These are phyloP conservation scores for Spergularia azorica DNA, from an alignment of 179 eudicot species.

Conservation along the genomic window DNA sequence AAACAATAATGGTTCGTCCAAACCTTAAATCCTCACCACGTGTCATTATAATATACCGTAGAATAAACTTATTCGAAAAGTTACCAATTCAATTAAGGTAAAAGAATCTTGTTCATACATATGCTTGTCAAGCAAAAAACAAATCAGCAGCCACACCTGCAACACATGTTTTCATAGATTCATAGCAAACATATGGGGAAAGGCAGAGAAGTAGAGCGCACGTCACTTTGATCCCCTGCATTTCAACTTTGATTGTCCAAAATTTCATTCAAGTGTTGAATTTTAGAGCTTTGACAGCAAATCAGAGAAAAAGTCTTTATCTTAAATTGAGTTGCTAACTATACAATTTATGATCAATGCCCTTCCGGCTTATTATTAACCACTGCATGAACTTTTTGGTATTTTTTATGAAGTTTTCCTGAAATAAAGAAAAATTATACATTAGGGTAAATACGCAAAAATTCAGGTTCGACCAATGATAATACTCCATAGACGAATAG, in stretches of 20 bases:
- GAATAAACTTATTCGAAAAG: too few relatives aligned
- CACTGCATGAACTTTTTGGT: not conserved
- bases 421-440: too few relatives aligned
- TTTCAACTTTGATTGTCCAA: conserved; percentile 15
- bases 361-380: not conserved
- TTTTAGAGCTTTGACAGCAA: not conserved
- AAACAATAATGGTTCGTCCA: too few relatives aligned
- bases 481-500: too few relatives aligned
- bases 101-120: not conserved
- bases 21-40: too few relatives aligned
- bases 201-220: not conserved
- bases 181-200: not conserved
- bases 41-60: too few relatives aligned
- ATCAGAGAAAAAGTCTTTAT: not conserved
- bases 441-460: too few relatives aligned
- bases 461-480: too few relatives aligned
- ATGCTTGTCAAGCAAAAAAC: not conserved
- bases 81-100: too few relatives aligned
- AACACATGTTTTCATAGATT: conserved; percentile 3
- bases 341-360: not conserved
- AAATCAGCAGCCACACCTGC: not conserved
- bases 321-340: not conserved
- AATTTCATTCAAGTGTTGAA: not conserved
- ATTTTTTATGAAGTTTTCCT: not conserved
- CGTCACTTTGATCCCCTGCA: not conserved